Base-by-base conservation (phyloP, 371 early-diverging fungal species). In the Syncephalastrum racemosum region DNA sequence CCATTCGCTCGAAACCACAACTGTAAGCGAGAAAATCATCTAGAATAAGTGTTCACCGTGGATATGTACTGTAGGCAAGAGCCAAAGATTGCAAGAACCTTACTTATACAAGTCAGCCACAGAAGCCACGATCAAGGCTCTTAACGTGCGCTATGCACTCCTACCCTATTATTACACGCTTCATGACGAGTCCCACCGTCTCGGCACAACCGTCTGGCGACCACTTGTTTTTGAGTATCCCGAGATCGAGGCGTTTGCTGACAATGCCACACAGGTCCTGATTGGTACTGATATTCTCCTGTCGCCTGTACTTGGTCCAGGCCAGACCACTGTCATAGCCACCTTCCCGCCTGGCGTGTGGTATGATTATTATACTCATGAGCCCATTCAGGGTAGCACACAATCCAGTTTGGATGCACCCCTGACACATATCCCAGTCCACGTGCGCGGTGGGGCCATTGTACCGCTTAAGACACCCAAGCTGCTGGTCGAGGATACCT, bases 1-100 rank as follows among this genome's bases (percentile, higher is more conserved):
- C 89, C 92, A 4, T 91, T 91, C 67, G 79, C 81, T 60, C 77
- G 90, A n/a, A 87, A 87, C 54, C 90, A 90, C 57, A 86, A 86
- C 51, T 24, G 39, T 19, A 70, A 16, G 36, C 2, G 4, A 13
- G 12, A 31, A 31, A 10, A 5, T 10, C 2, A 7, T 31, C 12
- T 31, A 5, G 31, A 25, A 31, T 4, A 31, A 31, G 41, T 25
- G 8, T n/a, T 53, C 3, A 8, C 13, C 15, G 41, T 31, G 36
- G 36, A 31, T 25, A 7, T 2, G 12, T 31, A 8, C 2, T 31
- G 10, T 8, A 31, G 58, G 63, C 14, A 68, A 31, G 10, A 12
- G 36, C 36, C 36, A 31, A 12, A 46, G 10, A 12, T 12, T 53
- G 53, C 85, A 86, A 56, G 86, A 86, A 56, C 89, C 88, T 10